Evolutionary conservation across 2,329 filamentous ascomycete species (phyloP).

Genomic region (Colletotrichum graminicola): DNA sequence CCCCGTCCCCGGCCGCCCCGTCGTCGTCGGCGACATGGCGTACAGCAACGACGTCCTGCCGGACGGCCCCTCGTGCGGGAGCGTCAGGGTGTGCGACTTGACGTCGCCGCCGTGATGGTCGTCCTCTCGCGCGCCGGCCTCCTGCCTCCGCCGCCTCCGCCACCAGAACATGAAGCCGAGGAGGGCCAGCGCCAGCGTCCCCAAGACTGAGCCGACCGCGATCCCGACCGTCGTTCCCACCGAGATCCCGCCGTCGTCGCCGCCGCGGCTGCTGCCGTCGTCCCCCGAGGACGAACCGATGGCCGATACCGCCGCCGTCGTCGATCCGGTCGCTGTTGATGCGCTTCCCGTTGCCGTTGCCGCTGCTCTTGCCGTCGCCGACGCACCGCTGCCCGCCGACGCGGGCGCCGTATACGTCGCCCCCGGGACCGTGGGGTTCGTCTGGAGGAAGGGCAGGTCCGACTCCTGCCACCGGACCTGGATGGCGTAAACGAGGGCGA

Average conservation of each 20-base stretch:
- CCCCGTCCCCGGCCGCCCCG: constrained; percentile 20
- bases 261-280: not conserved
- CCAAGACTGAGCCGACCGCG: constrained; percentile 30
- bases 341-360: constrained; percentile 3
- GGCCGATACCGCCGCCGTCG: constrained; percentile 5
- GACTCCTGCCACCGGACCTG: constrained; percentile 44
- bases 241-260: constrained; percentile 18
- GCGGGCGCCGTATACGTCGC: constrained; percentile 32
- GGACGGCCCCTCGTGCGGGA: constrained; percentile 21
- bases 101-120: not conserved
- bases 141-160: constrained; percentile 20
- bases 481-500: constrained; percentile 41
- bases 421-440: constrained; percentile 43
- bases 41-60: constrained; percentile 25
- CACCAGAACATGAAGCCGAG: constrained; percentile 27
- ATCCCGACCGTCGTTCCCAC: constrained; percentile 32
- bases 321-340: constrained; percentile 10
- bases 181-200: constrained; percentile 24
- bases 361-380: constrained; percentile 8
- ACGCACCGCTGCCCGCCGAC: constrained; percentile 7
- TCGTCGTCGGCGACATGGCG: constrained; percentile 22
- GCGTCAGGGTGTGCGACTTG: constrained; percentile 7
- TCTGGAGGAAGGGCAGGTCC: constrained; percentile 42
- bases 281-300: not conserved
- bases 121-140: not conserved